Evolutionary conservation across 768 basidiomycete genomes (phyloP).

Genomic region (Lentinula sp.): DNA sequence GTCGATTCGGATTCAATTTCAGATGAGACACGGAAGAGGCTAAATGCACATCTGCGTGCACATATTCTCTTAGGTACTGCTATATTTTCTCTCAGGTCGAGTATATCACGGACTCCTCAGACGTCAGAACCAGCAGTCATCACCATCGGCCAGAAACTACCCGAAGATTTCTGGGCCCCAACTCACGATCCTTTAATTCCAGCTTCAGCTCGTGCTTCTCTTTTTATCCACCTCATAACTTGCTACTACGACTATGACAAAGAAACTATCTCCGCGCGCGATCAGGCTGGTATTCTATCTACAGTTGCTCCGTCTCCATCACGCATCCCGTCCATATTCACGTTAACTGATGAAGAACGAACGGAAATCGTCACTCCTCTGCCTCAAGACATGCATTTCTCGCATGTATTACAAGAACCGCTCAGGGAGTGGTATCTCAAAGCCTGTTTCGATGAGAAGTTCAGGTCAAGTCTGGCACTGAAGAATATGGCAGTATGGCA

Average conservation of each 20-base stretch:
- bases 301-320: slow-evolving; percentile 16
- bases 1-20: slow-evolving; percentile 13
- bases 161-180: slow-evolving; percentile 19
- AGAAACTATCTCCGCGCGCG: slow-evolving; percentile 15
- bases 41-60: slow-evolving; percentile 17
- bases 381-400: not conserved
- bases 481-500: not conserved
- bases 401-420: not conserved
- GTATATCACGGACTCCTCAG: not conserved
- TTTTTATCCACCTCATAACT: slow-evolving; percentile 22
- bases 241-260: slow-evolving; percentile 27
- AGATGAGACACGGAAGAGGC: slow-evolving; percentile 9
- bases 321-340: slow-evolving; percentile 20
- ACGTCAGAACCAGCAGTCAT: slow-evolving; percentile 20
- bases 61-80: slow-evolving; percentile 21
- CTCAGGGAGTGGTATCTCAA: not conserved
- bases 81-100: not conserved
- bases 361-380: slow-evolving; percentile 7
- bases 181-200: slow-evolving; percentile 19
- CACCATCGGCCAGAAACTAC: slow-evolving; percentile 18
- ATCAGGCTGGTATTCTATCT: slow-evolving; percentile 12
- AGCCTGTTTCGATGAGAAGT: not conserved
- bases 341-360: slow-evolving; percentile 12
- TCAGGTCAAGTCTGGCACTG: not conserved
- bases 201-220: slow-evolving; percentile 10